Evolutionary conservation across 768 basidiomycete species (phyloP).

Genomic region (Lanmaoa pseudosensibilis): DNA sequence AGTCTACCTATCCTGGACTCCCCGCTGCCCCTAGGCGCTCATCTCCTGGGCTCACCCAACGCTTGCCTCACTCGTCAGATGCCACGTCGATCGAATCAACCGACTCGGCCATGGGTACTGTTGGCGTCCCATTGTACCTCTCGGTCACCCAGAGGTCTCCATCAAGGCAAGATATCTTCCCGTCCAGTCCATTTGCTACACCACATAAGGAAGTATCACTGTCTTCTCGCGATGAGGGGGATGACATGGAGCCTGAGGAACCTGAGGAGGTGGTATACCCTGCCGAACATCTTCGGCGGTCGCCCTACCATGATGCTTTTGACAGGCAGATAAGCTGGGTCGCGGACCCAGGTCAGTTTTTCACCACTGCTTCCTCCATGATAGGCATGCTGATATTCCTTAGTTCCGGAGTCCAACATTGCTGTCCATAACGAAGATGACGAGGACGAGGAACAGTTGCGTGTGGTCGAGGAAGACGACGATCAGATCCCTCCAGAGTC

Average conservation of each 20-base stretch:
- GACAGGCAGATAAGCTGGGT: constrained; percentile 75
- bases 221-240: constrained; percentile 53
- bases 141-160: constrained; percentile 43
- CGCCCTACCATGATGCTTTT: constrained; percentile 48
- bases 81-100: constrained; percentile 48
- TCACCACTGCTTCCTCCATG: constrained; percentile 1
- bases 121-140: constrained; percentile 51
- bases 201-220: constrained; percentile 63
- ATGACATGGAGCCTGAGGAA: constrained; percentile 40
- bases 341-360: constrained; percentile 61
- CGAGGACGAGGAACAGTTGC: constrained; percentile 43
- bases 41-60: constrained; percentile 32
- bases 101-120: constrained; percentile 42
- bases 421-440: constrained; percentile 56
- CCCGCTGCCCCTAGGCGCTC: constrained; percentile 45
- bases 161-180: constrained; percentile 59
- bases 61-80: constrained; percentile 52
- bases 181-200: constrained; percentile 70
- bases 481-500: constrained; percentile 54
- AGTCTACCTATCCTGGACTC: constrained; percentile 38
- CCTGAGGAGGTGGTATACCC: constrained; percentile 63
- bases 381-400: constrained; percentile 9
- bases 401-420: constrained; percentile 64
- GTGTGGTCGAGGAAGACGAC: constrained; percentile 43
- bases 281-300: constrained; percentile 53